Evolutionary conservation across 2,329 filamentous ascomycete species (phyloP), one percentile per base, ranked within the genome.

Genomic region (Rutstroemia sydowiana): DNA sequence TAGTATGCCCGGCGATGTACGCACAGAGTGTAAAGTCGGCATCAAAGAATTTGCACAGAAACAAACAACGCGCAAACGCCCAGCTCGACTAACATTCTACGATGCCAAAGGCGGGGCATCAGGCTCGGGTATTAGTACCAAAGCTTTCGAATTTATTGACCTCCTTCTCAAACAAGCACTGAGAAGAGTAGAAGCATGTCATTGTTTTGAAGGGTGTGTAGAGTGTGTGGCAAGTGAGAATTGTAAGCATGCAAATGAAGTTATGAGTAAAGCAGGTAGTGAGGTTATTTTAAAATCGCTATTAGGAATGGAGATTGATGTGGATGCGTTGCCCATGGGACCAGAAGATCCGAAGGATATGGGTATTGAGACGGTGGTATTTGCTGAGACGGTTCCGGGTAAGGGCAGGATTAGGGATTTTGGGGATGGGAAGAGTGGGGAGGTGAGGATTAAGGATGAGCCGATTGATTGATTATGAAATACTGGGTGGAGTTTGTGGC

Each of bases 121-220:
- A 40, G 92, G 92, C 0, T 86, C 82, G 0, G 93, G 93, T 0
- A 95, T 96, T 60, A 89, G 86, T 56, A 87, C 85, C 36, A 96
- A 95, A 66, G 92, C 90, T 0, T 97, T 97, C 63, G 92, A 97
- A 63, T 95, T 95, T 63, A 76, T 95, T 18, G 89, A 95, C 62
- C 67, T 85, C 31, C 71, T 97, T 31, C 75, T 97, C 1, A 72
- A 73, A 18, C 85, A 91, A 64, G 92, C 91, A 0, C 77, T 93
- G 34, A 75, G 81, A 52, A 76, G 93, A 7, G 82, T 97, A 5
- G 82, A 87, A 63, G 75, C 73, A 1, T 98, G 93, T 63, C 72
- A 75, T 36, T 97, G 91, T 63, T 69, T 81, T 10, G 79, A 85
- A 53, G 93, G 93, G 0, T 97, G 93, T 68, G 71, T 92, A 20